A percentile compares a stretch with the other conserved stretches of the same genome.
Evolutionary conservation across 1,139 yeast species (phyloP).

Genomic region (Tardiomyces digboiensis): DNA sequence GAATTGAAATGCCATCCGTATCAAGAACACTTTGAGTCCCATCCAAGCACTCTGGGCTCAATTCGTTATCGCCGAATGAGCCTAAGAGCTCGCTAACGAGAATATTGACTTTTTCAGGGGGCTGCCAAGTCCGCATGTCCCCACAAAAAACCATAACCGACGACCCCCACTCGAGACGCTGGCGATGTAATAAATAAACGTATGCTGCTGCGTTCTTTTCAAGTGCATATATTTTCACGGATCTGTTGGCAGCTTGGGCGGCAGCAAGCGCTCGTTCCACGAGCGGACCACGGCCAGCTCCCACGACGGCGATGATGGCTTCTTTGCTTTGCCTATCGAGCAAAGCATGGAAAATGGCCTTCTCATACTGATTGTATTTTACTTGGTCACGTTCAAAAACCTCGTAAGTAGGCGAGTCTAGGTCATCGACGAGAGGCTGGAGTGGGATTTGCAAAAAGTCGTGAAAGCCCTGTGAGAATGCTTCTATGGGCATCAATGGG

Average conservation of each 20-base stretch:
- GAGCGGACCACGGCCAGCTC: conserved; percentile 85
- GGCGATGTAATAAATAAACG: conserved; percentile 24
- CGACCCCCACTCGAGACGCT: conserved; percentile 20
- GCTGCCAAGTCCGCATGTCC: conserved; percentile 48
- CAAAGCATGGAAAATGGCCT: conserved; percentile 56
- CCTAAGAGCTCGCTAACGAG: conserved; percentile 79
- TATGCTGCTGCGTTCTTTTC: conserved; percentile 68
- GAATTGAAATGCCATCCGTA: conserved; percentile 44
- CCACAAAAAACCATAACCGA: conserved; percentile 39
- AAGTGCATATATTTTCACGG: conserved; percentile 41
- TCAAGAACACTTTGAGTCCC: conserved; percentile 24
- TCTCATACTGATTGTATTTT: conserved; percentile 59
- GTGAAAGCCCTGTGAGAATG: conserved; percentile 27
- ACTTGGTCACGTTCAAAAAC: conserved; percentile 59
- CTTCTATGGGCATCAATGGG: conserved; percentile 25
- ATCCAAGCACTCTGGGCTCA: conserved; percentile 68
- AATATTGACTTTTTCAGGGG: conserved; percentile 35
- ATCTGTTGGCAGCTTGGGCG: conserved; percentile 25
- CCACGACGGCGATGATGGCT: conserved; percentile 47
- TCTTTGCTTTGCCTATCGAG: conserved; percentile 24
- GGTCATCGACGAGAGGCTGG: conserved; percentile 54
- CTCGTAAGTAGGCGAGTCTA: conserved; percentile 51
- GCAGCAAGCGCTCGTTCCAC: conserved; percentile 45
- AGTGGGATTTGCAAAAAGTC: conserved; percentile 49
- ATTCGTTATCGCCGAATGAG: conserved; percentile 87